Conservation (phyloP, 805 yeast species). For the Hanseniaspora clermontiae region DNA sequence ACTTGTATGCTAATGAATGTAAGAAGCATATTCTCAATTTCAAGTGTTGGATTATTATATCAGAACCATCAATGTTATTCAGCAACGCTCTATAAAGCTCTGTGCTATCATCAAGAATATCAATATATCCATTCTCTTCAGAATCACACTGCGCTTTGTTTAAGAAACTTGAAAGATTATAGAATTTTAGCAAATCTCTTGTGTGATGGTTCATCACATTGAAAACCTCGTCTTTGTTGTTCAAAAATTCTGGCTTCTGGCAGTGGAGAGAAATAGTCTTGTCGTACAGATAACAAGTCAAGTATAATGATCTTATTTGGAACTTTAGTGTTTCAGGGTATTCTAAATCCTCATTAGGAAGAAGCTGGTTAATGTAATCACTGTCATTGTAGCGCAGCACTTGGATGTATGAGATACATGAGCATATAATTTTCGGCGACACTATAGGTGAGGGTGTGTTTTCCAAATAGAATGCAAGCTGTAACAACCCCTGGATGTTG, state of each 20-base stretch:
- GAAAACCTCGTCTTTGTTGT: slow-evolving; percentile 4
- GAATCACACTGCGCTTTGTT: not conserved
- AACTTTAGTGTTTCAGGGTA: not conserved
- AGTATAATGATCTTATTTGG: not conserved
- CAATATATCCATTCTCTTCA: not conserved
- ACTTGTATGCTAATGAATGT: slow-evolving; percentile 9
- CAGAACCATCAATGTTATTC: not conserved
- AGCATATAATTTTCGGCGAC: not conserved
- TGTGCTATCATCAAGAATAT: not conserved
- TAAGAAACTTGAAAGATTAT: not conserved
- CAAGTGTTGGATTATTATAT: slow-evolving; percentile 5
- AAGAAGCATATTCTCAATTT: slow-evolving; percentile 2
- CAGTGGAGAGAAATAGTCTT: not conserved
- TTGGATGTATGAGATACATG: slow-evolving; percentile 5
- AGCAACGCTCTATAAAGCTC: not conserved
- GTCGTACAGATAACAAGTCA: slow-evolving; percentile 5
- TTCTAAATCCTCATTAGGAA: not conserved
- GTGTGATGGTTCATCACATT: slow-evolving; percentile 1
- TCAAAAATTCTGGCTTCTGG: slow-evolving; percentile 3
- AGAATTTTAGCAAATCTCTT: not conserved
- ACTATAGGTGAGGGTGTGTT: slow-evolving; percentile 10
- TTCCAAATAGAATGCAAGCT: slow-evolving; percentile 5
- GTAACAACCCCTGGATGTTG: not conserved
- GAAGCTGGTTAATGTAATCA: not conserved
- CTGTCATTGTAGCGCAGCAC: slow-evolving; percentile 1